Evolutionary conservation across 2,329 filamentous ascomycete genomes (phyloP), one percentile per base, ranked within the genome.

Genomic region (Cordyceps militaris): DNA sequence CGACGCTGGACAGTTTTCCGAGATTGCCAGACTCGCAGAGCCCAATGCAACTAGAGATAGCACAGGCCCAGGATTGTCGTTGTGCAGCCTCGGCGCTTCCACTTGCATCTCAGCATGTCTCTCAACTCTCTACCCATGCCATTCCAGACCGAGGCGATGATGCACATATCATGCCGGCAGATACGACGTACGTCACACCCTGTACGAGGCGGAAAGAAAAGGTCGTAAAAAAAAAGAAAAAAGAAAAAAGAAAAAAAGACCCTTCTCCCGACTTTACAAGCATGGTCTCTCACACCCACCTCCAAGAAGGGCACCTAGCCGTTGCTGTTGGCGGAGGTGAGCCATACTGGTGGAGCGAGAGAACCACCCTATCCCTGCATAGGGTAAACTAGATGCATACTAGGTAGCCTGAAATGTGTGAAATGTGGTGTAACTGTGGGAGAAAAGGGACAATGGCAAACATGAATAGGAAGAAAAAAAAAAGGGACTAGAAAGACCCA

Each of bases 281-380:
- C 23, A 13, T 7, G 32, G 14, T 23, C 40, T 26, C 26, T 28
- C 28, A 24, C 42, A 11, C n/a, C n/a, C n/a, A n/a, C n/a, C n/a
- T n/a, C n/a, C n/a, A n/a, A n/a, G n/a, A n/a, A n/a, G n/a, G n/a
- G n/a, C n/a, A n/a, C n/a, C n/a, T n/a, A n/a, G n/a, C n/a, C n/a
- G n/a, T n/a, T n/a, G n/a, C 26, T 38, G 24, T 40, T n/a, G 34
- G 23, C 13, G 7, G 26, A 19, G 30, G 54, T 56, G 54, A 49
- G 51, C 34, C 51, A 55, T 42, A 11, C 5, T 14, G 30, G 54
- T 56, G 54, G 54, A 56, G 54, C 26, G 34, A 50, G n/a, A 32
- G 43, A 43, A 49, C 46, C 44, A 47, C 26, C 21, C 4, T 30
- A 56, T 56, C 54, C 54, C 46, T 56, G 44, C 46, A 48, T 19